Base-by-base conservation (phyloP, 805 yeast genomes). In the Metschnikowia lunata region DNA sequence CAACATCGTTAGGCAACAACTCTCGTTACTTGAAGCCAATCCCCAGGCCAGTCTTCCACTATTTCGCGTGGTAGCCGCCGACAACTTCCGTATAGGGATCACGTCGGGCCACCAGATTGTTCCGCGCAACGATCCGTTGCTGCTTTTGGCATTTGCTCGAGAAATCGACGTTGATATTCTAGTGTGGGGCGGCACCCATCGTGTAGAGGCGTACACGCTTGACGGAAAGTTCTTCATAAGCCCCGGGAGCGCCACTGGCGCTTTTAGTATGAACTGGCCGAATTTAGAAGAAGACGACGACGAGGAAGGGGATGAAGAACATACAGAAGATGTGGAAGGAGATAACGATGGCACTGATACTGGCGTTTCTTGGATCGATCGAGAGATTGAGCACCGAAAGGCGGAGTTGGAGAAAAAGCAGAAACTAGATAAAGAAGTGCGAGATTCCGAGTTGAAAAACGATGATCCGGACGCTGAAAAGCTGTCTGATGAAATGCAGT, bases 221-320 rank as follows among this genome's bases (percentile, higher is more conserved):
- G 98, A 89, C 52, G 95, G 95, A 18, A 88, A 87, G 64, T 88
- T 90, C 62, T 93, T 93, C 58, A 76, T 93, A n/a, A 91, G 88
- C 61, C 98, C 99, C 0, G 99, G 99, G 0, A 85, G 95, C 59
- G 95, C 95, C 34, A 90, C 97, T 0, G 99, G 99, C 26, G 97
- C 97, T 0, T 80, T 76, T 52, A 75, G 76, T 35, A 76, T 85
- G 29, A 66, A 62, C 39, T 83, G 82, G 56, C 79, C 82, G 66
- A 82, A 82, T 46, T 73, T 70, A 7, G 75, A 72, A 2, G 80
- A 76, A 14, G 65, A 59, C 1, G 82, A 75, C 3, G 72, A 74
- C 3, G 67, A 60, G 4, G 65, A 60, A 2, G 58, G 51, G 18
- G 66, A 60, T 6, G 78, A 66, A 35, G 60, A 62, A 9, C 75